These are phyloP conservation scores for Spizellomyces sp. DNA, from an alignment of 192 early-diverging fungal genomes.

Conservation along the genomic window DNA sequence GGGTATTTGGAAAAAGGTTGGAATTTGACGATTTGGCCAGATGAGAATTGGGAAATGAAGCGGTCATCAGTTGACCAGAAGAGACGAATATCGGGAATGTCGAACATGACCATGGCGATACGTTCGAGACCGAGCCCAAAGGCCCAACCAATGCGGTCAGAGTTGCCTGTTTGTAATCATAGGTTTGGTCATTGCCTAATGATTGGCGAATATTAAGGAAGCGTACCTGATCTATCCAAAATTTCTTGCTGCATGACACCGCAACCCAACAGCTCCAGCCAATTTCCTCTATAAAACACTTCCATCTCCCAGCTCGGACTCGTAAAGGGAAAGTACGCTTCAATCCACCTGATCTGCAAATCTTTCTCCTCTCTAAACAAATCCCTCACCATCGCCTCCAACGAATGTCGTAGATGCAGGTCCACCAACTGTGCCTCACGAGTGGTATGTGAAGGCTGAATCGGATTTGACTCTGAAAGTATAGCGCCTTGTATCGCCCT, in stretches of 20 bases:
- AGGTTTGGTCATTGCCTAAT: too few relatives aligned
- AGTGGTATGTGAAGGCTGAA: constrained; percentile 69
- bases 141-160: constrained; percentile 91
- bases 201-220: not conserved
- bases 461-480: constrained; percentile 60
- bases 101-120: constrained; percentile 93
- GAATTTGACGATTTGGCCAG: constrained; percentile 76
- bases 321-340: constrained; percentile 95
- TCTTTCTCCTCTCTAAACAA: constrained; percentile 66
- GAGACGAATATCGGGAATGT: constrained; percentile 92
- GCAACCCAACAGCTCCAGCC: constrained; percentile 93
- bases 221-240: constrained; percentile 65
- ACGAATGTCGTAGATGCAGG: constrained; percentile 73
- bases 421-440: constrained; percentile 60
- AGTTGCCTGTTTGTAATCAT: constrained; percentile 44
- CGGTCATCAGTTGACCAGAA: constrained; percentile 92
- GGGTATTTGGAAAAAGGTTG: constrained; percentile 88
- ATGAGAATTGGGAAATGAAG: constrained; percentile 86
- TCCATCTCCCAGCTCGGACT: constrained; percentile 97
- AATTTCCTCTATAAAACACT: constrained; percentile 87
- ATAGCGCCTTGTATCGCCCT: constrained; percentile 26
- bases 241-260: constrained; percentile 89
- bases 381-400: constrained; percentile 80
- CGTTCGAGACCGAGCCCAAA: constrained; percentile 97
- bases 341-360: constrained; percentile 91